Percentiles rank a stretch among this genome's conserved stretches.
Evolutionary conservation across 169 alveolate species (phyloP).

Genomic region (Plasmodium ovale): DNA sequence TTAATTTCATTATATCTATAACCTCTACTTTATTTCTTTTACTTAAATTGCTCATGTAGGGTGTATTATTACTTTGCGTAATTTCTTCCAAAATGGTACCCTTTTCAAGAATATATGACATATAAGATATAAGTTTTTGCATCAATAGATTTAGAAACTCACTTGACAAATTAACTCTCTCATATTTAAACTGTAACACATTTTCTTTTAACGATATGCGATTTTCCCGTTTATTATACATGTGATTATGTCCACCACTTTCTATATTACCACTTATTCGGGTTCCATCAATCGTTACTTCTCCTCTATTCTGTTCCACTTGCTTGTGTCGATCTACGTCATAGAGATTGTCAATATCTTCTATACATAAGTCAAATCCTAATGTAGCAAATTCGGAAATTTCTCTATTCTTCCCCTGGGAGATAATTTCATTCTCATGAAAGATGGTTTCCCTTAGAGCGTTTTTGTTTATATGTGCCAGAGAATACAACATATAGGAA

Average conservation of each 20-base stretch:
- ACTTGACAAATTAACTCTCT: constrained; percentile 38
- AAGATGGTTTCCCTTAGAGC: constrained; percentile 14
- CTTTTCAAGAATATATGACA: constrained; percentile 16
- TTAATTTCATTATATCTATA: constrained; percentile 62
- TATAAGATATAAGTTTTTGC: constrained; percentile 17
- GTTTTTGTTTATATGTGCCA: constrained; percentile 15
- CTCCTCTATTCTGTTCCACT: neutral
- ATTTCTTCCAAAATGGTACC: constrained; percentile 6
- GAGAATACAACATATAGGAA: constrained; percentile 38
- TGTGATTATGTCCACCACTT: neutral
- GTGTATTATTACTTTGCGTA: neutral
- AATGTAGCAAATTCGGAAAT: neutral
- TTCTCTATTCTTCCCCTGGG: neutral
- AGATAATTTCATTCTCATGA: neutral
- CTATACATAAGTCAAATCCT: neutral
- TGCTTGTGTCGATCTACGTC: neutral
- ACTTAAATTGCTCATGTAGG: constrained; percentile 17
- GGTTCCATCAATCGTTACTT: neutral
- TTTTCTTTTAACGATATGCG: constrained; percentile 1
- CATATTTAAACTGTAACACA: constrained; percentile 29
- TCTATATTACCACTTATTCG: neutral
- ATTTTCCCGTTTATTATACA: neutral
- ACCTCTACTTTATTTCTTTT: constrained; percentile 40
- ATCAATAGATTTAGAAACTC: constrained; percentile 47
- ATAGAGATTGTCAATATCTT: neutral